Base-by-base conservation (phyloP, 2,329 filamentous ascomycete genomes). In the Talaromyces sp. region DNA sequence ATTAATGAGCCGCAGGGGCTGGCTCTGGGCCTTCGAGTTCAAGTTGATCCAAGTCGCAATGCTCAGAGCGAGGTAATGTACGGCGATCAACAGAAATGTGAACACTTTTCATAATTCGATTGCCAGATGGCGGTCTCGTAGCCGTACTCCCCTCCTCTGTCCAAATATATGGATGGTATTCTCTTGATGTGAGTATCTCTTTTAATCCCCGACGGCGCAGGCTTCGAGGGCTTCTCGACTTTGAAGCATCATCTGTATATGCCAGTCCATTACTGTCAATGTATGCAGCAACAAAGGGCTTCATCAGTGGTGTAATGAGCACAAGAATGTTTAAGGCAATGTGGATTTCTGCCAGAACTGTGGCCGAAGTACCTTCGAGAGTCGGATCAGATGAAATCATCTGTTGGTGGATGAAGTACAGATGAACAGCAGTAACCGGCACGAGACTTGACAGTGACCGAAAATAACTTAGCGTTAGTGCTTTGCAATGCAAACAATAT, bases 291-390 rank as follows among this genome's bases (percentile, higher is more conserved):
- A 78, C 70, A 49, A 79, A 79, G 2, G 76, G 74, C 37, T 75
- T 73, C 16, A 80, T 66, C 46, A 74, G 76, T 0, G 76, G 75
- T 8, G 74, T 70, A 0, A 72, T 76, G 14, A 73, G 70, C 16
- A 75, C 69, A 4, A 78, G 66, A 10, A 79, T 67, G 36, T 70
- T 70, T 47, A 76, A 74, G 48, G 68, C 66, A 9, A 78, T 57
- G 52, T 79, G 70, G 37, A 75, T 64, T 53, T 79, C 75, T 0
- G 71, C 72, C 41, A 70, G 68, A 1, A 76, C 65, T 1, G 62
- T 65, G 2, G 69, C 65, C 11, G 71, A 60, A 11, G 71, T 68
- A 16, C 71, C 72, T 22, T 65, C 51, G 4, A 79, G 66, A 3
- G 71, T 70, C 16, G 69, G 72, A 50, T 77, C 65, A n/a, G 57